phyloP scores from a whole-genome alignment of 129 eudicot species.

The Arctium minus region DNA sequence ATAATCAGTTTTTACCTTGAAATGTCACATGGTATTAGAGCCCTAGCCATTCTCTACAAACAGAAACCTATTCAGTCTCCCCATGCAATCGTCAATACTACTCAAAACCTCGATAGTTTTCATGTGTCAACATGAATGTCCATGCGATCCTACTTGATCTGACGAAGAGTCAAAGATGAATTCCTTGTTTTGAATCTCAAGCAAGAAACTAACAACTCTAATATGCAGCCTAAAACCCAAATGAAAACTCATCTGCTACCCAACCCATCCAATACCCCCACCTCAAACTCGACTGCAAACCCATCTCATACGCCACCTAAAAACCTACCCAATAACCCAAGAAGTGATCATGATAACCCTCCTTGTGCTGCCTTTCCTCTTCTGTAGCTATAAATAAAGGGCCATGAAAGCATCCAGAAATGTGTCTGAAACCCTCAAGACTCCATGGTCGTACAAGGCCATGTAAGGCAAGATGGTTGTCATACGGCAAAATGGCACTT shows the following conservation, averaged over 20 bases:
- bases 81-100: too few species aligned
- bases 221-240: neutral
- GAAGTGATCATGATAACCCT: neutral
- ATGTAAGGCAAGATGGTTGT: neutral
- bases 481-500: neutral
- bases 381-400: neutral
- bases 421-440: neutral
- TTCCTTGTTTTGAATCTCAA: neutral
- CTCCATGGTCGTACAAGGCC: neutral
- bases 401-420: neutral
- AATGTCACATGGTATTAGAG: neutral
- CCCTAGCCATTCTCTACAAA: neutral
- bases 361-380: neutral
- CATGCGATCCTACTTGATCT: too few species aligned
- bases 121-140: too few species aligned
- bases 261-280: neutral
- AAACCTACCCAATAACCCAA: neutral
- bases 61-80: too few species aligned
- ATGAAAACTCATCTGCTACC: neutral
- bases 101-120: too few species aligned
- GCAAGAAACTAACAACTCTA: neutral
- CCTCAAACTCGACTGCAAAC: neutral
- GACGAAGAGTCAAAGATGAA: too few species aligned
- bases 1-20: neutral
- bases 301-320: neutral